phyloP scores from a whole-genome alignment of 345 rosid species.

The Arabidopsis thaliana region TAIR10.1 NC_003075.7:8423001-8423500 shows the following conservation, averaged over 20 bases:
- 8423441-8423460: conserved; percentile 81
- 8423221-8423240: conserved; percentile 89
- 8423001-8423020: conserved; percentile 68
- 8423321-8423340: conserved; percentile 70
- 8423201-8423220: conserved; percentile 87
- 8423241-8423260: conserved; percentile 87
- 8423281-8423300: conserved; percentile 80
- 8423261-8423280: conserved; percentile 53
- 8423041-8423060: conserved; percentile 91
- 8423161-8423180: conserved; percentile 71
- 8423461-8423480: conserved; percentile 81
- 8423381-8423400: conserved; percentile 62
- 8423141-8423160: conserved; percentile 80
- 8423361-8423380: conserved; percentile 44
- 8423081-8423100: conserved; percentile 79
- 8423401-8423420: conserved; percentile 73
- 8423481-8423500: conserved; percentile 92
- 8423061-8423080: conserved; percentile 84
- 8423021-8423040: conserved; percentile 79
- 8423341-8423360: conserved; percentile 59
- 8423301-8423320: conserved; percentile 49
- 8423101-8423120: conserved; percentile 80
- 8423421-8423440: conserved; percentile 90
- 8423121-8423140: conserved; percentile 85
- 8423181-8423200: conserved; percentile 85